Conservation (phyloP, 352 stramenopile species). For the Globisporangium canariense region DNA sequence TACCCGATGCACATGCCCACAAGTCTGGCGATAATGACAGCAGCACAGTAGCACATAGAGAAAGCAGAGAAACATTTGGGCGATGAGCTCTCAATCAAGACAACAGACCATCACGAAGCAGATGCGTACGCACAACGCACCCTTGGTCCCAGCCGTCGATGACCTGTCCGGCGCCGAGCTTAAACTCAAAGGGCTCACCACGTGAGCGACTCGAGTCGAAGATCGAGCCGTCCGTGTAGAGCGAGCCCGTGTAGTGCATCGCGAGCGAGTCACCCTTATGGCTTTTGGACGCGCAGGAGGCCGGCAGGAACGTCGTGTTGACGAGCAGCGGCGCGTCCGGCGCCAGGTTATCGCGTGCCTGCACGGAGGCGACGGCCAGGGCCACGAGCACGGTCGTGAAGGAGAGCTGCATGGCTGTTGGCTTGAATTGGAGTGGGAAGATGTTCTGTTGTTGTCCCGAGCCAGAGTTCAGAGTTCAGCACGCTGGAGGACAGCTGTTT, state of each 20-base stretch:
- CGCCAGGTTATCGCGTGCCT: slow-evolving; percentile 70
- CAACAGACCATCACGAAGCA: background rate
- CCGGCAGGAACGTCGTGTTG: slow-evolving; percentile 72
- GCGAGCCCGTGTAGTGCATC: slow-evolving; percentile 95
- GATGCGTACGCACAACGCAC: slow-evolving; percentile 9
- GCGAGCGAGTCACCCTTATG: slow-evolving; percentile 86
- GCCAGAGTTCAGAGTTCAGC: background rate
- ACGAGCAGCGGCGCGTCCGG: slow-evolving; percentile 63
- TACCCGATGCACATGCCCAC: slow-evolving; percentile 8
- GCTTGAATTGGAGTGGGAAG: too few species aligned
- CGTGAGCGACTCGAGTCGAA: slow-evolving; percentile 97
- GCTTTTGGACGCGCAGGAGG: slow-evolving; percentile 65
- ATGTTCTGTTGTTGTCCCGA: background rate
- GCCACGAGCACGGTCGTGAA: slow-evolving; percentile 29
- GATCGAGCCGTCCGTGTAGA: slow-evolving; percentile 94
- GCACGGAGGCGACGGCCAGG: slow-evolving; percentile 23
- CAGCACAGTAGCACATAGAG: background rate
- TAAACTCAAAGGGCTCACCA: slow-evolving; percentile 92
- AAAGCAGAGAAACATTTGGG: background rate
- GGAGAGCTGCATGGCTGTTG: slow-evolving; percentile 36
- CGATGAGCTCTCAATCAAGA: background rate
- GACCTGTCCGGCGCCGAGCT: slow-evolving; percentile 90
- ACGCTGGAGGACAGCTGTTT: background rate
- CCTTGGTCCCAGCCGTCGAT: slow-evolving; percentile 74
- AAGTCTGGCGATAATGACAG: background rate